Evolutionary conservation across 108 stramenopile genomes (phyloP).

Genomic region (Fragilaria radians): DNA sequence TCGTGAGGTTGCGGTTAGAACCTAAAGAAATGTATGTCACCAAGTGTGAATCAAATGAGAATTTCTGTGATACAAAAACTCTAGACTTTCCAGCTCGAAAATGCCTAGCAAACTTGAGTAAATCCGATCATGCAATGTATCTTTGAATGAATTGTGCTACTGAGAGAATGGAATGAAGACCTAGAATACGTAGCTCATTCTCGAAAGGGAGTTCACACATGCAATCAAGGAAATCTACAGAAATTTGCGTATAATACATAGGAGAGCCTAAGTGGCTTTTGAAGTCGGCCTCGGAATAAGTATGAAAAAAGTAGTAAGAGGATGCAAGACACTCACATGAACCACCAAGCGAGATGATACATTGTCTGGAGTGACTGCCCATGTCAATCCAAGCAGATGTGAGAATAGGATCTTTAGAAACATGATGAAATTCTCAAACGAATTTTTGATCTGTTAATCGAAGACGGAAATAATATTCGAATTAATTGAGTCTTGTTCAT

Average conservation of each 20-base stretch:
- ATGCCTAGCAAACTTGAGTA: background rate
- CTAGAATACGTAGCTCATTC: background rate
- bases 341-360: slow-evolving; percentile 70
- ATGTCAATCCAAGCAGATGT: too few species aligned
- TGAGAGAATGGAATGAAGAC: background rate
- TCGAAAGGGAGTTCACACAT: background rate
- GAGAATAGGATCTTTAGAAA: too few species aligned
- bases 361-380: slow-evolving; percentile 36
- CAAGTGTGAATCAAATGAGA: background rate
- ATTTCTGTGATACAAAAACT: background rate
- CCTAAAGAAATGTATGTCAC: background rate
- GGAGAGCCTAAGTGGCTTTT: background rate
- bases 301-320: background rate
- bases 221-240: background rate
- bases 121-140: background rate
- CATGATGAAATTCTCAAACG: too few species aligned
- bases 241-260: background rate
- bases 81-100: background rate
- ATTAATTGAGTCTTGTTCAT: too few species aligned
- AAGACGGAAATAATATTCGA: too few species aligned
- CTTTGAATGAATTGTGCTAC: background rate
- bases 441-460: too few species aligned
- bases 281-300: background rate
- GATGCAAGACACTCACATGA: slow-evolving; percentile 48
- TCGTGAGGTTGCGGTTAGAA: background rate